These are phyloP conservation scores for Ophidiomyces ophidiicola DNA, from an alignment of 2,329 filamentous ascomycete genomes.

Conservation along the genomic window DNA sequence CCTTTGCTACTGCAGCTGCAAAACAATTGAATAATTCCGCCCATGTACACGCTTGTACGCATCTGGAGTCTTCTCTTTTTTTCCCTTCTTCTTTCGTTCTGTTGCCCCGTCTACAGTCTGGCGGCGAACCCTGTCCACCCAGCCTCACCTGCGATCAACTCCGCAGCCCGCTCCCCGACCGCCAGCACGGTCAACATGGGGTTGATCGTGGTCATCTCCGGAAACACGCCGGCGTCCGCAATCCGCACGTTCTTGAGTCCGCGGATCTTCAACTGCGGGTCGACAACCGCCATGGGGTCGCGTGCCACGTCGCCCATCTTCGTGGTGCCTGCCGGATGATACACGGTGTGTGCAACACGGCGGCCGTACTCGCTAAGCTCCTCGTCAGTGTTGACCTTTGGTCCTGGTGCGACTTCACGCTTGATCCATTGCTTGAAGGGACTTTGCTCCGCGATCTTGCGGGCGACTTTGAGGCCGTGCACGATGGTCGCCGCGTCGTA, in stretches of 20 bases:
- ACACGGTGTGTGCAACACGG: conserved; percentile 72
- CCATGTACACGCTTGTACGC: background rate
- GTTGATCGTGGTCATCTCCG: conserved; percentile 75
- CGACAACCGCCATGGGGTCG: conserved; percentile 68
- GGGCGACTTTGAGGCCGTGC: conserved; percentile 63
- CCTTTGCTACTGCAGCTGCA: no score
- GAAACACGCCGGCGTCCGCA: conserved; percentile 79
- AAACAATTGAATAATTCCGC: no score
- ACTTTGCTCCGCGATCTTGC: conserved; percentile 58
- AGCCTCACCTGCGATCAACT: conserved; percentile 65
- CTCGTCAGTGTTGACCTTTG: conserved; percentile 61
- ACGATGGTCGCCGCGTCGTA: conserved; percentile 76
- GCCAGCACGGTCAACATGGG: conserved; percentile 82
- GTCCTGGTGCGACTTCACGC: conserved; percentile 67
- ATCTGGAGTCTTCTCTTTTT: background rate
- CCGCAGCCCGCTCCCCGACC: conserved; percentile 71
- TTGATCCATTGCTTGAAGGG: conserved; percentile 78
- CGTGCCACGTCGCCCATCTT: conserved; percentile 68
- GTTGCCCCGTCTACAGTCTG: conserved; percentile 35
- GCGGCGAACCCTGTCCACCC: conserved; percentile 50
- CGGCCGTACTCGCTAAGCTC: conserved; percentile 71
- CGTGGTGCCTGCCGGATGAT: conserved; percentile 79
- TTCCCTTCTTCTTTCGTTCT: conserved; percentile 4
- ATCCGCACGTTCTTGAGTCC: conserved; percentile 65
- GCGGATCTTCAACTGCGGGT: conserved; percentile 57